phyloP scores from a whole-genome alignment of 2,329 filamentous ascomycete species.

The Lasiodiplodia citricola region DNA sequence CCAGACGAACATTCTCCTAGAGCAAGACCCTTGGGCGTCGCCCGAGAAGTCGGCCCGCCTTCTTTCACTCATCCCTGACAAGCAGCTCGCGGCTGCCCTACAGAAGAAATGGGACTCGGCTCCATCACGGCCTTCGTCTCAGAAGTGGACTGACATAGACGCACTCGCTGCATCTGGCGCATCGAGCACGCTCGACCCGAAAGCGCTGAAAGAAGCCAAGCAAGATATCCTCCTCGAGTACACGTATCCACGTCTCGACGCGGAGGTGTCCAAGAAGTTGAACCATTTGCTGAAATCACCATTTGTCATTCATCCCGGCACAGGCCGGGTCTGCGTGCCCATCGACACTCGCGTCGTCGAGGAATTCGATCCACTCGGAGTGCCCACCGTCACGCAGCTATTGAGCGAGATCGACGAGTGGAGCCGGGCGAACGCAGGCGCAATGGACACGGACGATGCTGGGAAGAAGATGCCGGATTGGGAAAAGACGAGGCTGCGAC shows the following conservation, averaged over 20 bases:
- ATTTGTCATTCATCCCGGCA: constrained; percentile 95
- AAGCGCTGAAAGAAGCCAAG: constrained; percentile 82
- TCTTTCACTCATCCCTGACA: constrained; percentile 83
- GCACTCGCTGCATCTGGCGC: constrained; percentile 77
- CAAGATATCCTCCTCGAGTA: constrained; percentile 97
- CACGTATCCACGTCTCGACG: constrained; percentile 95
- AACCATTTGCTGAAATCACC: constrained; percentile 98
- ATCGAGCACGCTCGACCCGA: constrained; percentile 73
- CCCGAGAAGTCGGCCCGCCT: constrained; percentile 76
- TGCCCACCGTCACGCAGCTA: constrained; percentile 87
- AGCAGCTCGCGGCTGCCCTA: constrained; percentile 74
- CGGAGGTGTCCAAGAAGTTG: constrained; percentile 95
- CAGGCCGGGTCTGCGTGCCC: constrained; percentile 91
- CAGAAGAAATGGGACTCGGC: constrained; percentile 90
- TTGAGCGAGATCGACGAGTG: constrained; percentile 86
- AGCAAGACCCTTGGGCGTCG: constrained; percentile 84
- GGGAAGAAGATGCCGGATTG: constrained; percentile 73
- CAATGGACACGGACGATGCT: constrained; percentile 44
- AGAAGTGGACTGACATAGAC: constrained; percentile 96
- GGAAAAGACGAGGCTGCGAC: constrained; percentile 95
- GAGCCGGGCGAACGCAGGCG: constrained; percentile 54
- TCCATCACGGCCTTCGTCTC: constrained; percentile 74
- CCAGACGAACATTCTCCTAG: constrained; percentile 76
- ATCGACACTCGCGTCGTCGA: constrained; percentile 79
- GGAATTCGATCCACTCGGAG: constrained; percentile 81